These are phyloP conservation scores for Vigna angularis DNA, from an alignment of 306 rosid species.

Conservation along the genomic window DNA sequence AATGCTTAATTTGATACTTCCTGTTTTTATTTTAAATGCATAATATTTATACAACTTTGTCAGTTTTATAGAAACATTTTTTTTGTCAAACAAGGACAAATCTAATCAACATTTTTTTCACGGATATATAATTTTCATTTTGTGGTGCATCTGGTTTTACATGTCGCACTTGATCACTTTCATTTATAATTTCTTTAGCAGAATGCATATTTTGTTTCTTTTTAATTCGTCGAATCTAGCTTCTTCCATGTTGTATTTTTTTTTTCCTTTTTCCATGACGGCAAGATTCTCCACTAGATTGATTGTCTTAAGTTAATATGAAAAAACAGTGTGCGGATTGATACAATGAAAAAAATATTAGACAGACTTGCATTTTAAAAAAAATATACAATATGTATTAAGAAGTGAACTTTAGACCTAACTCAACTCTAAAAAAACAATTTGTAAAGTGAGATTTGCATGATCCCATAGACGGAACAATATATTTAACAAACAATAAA, in stretches of 20 bases:
- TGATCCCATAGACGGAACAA: rapidly evolving
- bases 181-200: not conserved
- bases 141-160: not conserved
- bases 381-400: too few relatives aligned
- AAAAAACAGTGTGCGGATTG: not conserved
- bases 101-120: not conserved
- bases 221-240: not conserved
- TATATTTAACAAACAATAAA: too few relatives aligned
- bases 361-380: too few relatives aligned
- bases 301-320: not conserved
- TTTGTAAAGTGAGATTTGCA: rapidly evolving
- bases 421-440: too few relatives aligned
- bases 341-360: not conserved
- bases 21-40: not conserved
- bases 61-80: not conserved
- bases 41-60: not conserved
- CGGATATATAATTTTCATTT: not conserved
- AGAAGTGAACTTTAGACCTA: too few relatives aligned
- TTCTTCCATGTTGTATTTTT: too few relatives aligned
- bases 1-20: not conserved
- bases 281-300: not conserved
- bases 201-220: not conserved
- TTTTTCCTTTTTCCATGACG: too few relatives aligned
- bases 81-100: not conserved
- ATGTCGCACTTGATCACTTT: not conserved